Conservation (phyloP, 2,329 filamentous ascomycete species). For the Ceratocystis destructans region DNA sequence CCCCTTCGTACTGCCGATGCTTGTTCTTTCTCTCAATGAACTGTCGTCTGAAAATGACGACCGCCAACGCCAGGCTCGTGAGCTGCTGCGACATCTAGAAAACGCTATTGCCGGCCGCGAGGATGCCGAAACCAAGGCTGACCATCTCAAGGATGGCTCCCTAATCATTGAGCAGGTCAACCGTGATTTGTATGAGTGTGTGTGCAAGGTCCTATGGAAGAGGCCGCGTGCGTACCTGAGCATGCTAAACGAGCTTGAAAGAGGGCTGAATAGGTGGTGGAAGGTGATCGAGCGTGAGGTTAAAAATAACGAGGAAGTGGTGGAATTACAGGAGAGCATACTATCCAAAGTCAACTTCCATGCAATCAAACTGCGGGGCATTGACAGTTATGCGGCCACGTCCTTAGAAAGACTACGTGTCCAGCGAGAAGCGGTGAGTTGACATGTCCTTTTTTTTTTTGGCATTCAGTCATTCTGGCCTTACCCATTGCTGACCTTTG, state of each 20-base stretch:
- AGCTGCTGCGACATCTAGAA: constrained; percentile 48
- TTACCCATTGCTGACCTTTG: neutral
- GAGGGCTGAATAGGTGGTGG: constrained; percentile 35
- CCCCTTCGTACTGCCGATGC: constrained; percentile 44
- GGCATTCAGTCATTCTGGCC: neutral
- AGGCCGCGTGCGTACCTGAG: constrained; percentile 47
- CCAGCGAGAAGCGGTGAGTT: constrained; percentile 45
- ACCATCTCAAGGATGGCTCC: constrained; percentile 37
- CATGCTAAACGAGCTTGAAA: constrained; percentile 36
- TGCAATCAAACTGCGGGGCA: constrained; percentile 44
- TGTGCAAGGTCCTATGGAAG: constrained; percentile 49
- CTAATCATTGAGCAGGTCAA: constrained; percentile 48
- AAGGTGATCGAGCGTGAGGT: constrained; percentile 21
- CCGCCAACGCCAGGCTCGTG: constrained; percentile 48
- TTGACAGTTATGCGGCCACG: constrained; percentile 50
- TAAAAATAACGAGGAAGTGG: constrained; percentile 16
- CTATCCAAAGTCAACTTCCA: constrained; percentile 44
- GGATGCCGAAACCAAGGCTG: constrained; percentile 43
- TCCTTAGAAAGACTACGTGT: constrained; percentile 48
- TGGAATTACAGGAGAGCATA: constrained; percentile 38
- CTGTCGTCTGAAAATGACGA: constrained; percentile 42
- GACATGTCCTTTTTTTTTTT: neutral
- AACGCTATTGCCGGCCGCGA: constrained; percentile 47
- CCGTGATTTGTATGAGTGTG: constrained; percentile 49
- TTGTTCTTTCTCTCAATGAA: constrained; percentile 47